These are phyloP conservation scores for Limnomonas spitsbergensis DNA, from an alignment of 139 green algal species.

Conservation along the genomic window DNA sequence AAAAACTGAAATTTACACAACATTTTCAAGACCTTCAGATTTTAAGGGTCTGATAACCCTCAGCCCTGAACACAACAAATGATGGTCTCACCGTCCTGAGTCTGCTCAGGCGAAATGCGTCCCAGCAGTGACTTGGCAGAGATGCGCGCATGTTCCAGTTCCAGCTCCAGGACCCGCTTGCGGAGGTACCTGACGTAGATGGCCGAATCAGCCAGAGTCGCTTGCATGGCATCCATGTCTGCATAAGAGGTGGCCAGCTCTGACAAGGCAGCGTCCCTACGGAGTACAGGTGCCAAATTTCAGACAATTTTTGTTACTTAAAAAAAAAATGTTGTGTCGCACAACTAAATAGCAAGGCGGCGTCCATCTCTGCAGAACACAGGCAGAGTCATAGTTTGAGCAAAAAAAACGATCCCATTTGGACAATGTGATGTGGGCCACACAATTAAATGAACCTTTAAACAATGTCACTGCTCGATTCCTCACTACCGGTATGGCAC, in stretches of 20 bases:
- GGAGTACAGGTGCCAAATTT: not conserved
- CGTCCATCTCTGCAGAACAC: not conserved
- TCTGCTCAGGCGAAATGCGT: too few species aligned
- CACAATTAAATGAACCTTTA: too few species aligned
- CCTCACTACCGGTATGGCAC: too few species aligned
- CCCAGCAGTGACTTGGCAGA: constrained; percentile 21
- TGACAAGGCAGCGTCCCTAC: constrained; percentile 42
- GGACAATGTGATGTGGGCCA: too few species aligned
- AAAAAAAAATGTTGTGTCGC: not conserved
- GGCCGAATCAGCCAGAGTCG: constrained; percentile 48
- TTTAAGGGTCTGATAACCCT: too few species aligned
- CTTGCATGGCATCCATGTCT: constrained; percentile 56
- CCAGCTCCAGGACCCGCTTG: constrained; percentile 37
- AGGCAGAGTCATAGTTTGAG: not conserved
- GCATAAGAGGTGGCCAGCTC: constrained; percentile 46
- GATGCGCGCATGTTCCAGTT: constrained; percentile 38
- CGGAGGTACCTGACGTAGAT: constrained; percentile 49
- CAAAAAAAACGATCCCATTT: not conserved
- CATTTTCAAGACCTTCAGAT: too few species aligned
- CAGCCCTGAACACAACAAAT: too few species aligned
- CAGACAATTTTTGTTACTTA: not conserved
- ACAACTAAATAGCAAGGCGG: not conserved
- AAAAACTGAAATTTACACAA: too few species aligned
- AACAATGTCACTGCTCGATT: too few species aligned
- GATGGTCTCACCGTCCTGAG: too few species aligned